A percentile compares a stretch with the other conserved stretches of the same genome.
phyloP scores from a whole-genome alignment of 2,329 filamentous ascomycete species.

The Conoideocrella luteorostrata region DNA sequence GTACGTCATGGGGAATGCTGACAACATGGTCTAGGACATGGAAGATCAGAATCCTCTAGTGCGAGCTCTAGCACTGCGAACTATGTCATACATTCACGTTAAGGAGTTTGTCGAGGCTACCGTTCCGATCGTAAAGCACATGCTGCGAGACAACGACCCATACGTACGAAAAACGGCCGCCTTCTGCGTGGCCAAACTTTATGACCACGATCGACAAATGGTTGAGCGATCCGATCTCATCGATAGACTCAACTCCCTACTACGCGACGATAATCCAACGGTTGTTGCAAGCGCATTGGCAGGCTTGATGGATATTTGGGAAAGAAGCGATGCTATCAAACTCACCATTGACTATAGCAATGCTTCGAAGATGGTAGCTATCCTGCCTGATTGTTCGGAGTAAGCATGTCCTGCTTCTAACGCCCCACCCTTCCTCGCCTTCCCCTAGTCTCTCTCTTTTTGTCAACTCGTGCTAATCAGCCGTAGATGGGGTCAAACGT shows the following conservation, averaged over 20 bases:
- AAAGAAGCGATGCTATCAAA: conserved; percentile 93
- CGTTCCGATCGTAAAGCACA: conserved; percentile 72
- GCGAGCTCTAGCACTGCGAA: conserved; percentile 83
- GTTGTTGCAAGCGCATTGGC: conserved; percentile 93
- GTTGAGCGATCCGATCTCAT: conserved; percentile 91
- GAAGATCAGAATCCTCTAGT: conserved; percentile 88
- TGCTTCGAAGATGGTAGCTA: conserved; percentile 96
- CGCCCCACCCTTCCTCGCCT: too few relatives aligned
- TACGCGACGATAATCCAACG: conserved; percentile 94
- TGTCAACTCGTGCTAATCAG: background rate
- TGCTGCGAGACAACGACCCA: conserved; percentile 81
- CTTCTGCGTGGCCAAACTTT: conserved; percentile 93
- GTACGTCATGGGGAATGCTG: background rate
- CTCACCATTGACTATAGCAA: conserved; percentile 96
- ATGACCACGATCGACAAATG: conserved; percentile 87
- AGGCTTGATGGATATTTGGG: conserved; percentile 94
- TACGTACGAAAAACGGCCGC: conserved; percentile 97
- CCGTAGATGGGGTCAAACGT: conserved; percentile 90
- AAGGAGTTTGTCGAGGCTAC: conserved; percentile 91
- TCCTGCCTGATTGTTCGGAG: conserved; percentile 95
- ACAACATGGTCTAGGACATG: conserved; percentile 61
- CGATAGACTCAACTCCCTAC: conserved; percentile 78
- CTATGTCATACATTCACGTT: conserved; percentile 96
- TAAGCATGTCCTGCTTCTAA: too few relatives aligned
- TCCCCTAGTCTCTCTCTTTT: background rate